A percentile compares a stretch with the other conserved stretches of the same genome.
Evolutionary conservation across 129 eudicot species (phyloP).

Genomic region (Ambrosia trifida): DNA sequence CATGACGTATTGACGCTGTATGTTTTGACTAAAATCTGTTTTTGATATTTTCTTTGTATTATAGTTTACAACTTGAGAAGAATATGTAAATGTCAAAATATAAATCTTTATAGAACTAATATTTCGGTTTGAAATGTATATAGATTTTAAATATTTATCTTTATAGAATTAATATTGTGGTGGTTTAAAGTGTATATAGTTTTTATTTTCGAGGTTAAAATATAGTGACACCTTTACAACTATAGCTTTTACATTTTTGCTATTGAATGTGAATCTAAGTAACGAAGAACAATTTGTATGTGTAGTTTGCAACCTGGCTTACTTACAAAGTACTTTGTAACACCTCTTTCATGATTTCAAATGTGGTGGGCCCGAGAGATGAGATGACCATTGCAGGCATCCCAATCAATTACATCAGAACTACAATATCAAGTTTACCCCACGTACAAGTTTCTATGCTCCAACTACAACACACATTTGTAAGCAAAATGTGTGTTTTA

Average conservation of each 20-base stretch:
- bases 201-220: background rate
- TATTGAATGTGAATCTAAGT: background rate
- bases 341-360: slow-evolving; percentile 69
- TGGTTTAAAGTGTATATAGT: background rate
- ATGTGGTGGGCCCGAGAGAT: slow-evolving; percentile 73
- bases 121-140: too few relatives aligned
- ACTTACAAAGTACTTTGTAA: slow-evolving; percentile 59
- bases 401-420: slow-evolving; percentile 54
- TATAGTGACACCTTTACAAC: background rate
- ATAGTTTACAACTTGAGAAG: too few relatives aligned
- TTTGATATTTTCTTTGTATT: too few relatives aligned
- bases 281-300: background rate
- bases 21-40: too few relatives aligned
- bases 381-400: slow-evolving; percentile 63
- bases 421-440: slow-evolving; percentile 54
- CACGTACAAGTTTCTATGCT: slow-evolving; percentile 47
- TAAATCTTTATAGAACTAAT: too few relatives aligned
- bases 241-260: background rate
- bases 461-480: background rate
- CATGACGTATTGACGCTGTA: too few relatives aligned
- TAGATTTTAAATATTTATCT: background rate
- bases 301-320: slow-evolving; percentile 55
- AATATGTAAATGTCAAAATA: too few relatives aligned
- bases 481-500: background rate
- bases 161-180: too few relatives aligned